Evolutionary conservation across 495 filamentous ascomycete genomes (phyloP), one percentile per base, ranked within the genome.

Genomic region (Xylaria telfairii): DNA sequence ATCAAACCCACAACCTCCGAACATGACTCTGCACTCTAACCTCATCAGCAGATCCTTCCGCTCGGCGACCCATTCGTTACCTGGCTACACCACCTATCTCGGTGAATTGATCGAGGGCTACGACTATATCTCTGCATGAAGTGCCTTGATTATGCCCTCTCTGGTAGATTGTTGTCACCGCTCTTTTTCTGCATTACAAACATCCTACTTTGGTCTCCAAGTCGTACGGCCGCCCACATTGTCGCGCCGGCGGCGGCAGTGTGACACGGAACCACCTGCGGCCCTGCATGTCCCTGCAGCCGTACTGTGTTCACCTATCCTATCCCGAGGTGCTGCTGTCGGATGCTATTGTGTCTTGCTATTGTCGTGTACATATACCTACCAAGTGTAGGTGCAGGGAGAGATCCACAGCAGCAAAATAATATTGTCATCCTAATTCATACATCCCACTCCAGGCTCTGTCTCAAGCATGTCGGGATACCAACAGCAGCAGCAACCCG

Each of bases 401-500:
- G 53, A 41, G 47, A 19, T 66, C 64, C 64, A 66, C 64, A 37
- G 15, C 44, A 65, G 21, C 5, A 7, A 30, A 28, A 32, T 39
- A 13, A 54, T 66, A 47, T 32, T 47, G 19, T 21, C 47, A 13
- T 44, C 15, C 26, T 7, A 17, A 9, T 42, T 46, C 63, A 26
- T 54, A 7, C 46, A 26, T 32, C 63, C 63, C 46, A 47, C 41
- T 28, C n/a, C n/a, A n/a, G 9, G 24, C 30, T n/a, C 24, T 41
- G 12, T 24, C 26, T 49, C 39, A 44, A 62, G 67, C 46, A 70
- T 70, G 68, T 26, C 68, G 37, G 68, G 59, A 12, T 17, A 12
- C 34, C 68, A 65, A 44, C 68, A 70, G 70, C 69, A 71, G 30
- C 74, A 74, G 28, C 73, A 67, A 53, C 62, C 68, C 32, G 72